phyloP scores from a whole-genome alignment of 495 filamentous ascomycete species.

The Polyplosphaeria fusca region DNA sequence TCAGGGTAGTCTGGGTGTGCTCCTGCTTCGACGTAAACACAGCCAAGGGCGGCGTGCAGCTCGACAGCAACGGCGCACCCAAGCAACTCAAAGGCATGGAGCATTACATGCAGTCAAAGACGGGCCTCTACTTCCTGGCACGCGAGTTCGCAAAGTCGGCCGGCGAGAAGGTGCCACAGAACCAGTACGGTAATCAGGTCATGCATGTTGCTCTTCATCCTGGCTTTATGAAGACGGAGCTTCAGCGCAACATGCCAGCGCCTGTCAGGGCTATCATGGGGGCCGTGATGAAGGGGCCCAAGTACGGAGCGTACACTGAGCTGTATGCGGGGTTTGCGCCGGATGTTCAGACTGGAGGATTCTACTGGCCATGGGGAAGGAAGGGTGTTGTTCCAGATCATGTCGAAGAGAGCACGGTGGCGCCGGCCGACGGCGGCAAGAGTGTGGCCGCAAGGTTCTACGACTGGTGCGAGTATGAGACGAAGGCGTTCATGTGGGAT shows the following conservation, averaged over 20 bases:
- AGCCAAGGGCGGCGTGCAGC: slow-evolving; percentile 18
- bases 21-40: slow-evolving; percentile 8
- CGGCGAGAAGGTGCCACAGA: background rate
- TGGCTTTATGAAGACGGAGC: slow-evolving; percentile 46
- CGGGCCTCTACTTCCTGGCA: slow-evolving; percentile 14
- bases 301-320: slow-evolving; percentile 48
- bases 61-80: background rate
- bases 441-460: slow-evolving; percentile 35
- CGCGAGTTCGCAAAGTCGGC: slow-evolving; percentile 11
- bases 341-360: slow-evolving; percentile 41
- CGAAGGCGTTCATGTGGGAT: slow-evolving; percentile 14
- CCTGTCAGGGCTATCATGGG: slow-evolving; percentile 29
- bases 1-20: slow-evolving; percentile 22
- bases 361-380: slow-evolving; percentile 47
- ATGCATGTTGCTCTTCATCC: slow-evolving; percentile 40
- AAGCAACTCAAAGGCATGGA: slow-evolving; percentile 14
- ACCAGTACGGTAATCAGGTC: background rate
- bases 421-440: slow-evolving; percentile 38
- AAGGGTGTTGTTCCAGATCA: slow-evolving; percentile 21
- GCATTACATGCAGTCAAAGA: slow-evolving; percentile 25
- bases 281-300: slow-evolving; percentile 37
- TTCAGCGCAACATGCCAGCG: slow-evolving; percentile 41
- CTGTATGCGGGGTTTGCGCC: slow-evolving; percentile 46
- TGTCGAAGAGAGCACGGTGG: slow-evolving; percentile 42
- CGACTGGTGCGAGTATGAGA: slow-evolving; percentile 41